phyloP scores from a whole-genome alignment of 495 filamentous ascomycete genomes.

The Penicillium lagena region DNA sequence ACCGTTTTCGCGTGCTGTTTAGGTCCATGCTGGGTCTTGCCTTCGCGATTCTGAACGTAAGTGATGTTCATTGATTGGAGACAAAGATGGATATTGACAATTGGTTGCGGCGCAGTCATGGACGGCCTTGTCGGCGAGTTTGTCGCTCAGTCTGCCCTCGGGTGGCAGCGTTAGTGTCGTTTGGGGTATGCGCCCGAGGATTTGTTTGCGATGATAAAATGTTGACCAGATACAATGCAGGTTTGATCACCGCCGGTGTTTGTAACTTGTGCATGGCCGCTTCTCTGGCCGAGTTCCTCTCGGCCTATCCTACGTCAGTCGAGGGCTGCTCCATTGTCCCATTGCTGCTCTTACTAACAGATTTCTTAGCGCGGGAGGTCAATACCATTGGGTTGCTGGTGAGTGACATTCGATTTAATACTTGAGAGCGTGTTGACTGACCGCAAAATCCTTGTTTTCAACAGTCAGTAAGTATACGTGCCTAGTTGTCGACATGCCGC shows the following conservation, averaged over 20 bases:
- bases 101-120: constrained; percentile 30
- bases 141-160: constrained; percentile 41
- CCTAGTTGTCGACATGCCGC: constrained; percentile 5
- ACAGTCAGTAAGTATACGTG: neutral
- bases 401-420: constrained; percentile 1
- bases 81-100: constrained; percentile 3
- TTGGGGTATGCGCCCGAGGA: constrained; percentile 31
- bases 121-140: constrained; percentile 45
- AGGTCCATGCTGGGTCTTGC: constrained; percentile 49
- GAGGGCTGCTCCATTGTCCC: neutral
- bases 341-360: constrained; percentile 7
- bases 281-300: constrained; percentile 67
- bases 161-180: constrained; percentile 43
- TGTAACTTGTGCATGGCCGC: constrained; percentile 67
- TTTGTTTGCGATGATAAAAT: neutral
- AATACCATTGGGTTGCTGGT: constrained; percentile 74
- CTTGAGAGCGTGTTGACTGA: too few species aligned
- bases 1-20: neutral
- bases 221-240: constrained; percentile 15
- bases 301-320: constrained; percentile 61
- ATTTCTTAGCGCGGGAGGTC: constrained; percentile 45
- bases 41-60: constrained; percentile 48
- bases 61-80: constrained; percentile 10
- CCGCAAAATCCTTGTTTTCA: neutral
- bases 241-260: constrained; percentile 61